Percentiles rank a stretch among this genome's conserved stretches.
These are phyloP conservation scores for Penicillium sp. DNA, from an alignment of 2,329 filamentous ascomycete genomes.

Conservation along the genomic window DNA sequence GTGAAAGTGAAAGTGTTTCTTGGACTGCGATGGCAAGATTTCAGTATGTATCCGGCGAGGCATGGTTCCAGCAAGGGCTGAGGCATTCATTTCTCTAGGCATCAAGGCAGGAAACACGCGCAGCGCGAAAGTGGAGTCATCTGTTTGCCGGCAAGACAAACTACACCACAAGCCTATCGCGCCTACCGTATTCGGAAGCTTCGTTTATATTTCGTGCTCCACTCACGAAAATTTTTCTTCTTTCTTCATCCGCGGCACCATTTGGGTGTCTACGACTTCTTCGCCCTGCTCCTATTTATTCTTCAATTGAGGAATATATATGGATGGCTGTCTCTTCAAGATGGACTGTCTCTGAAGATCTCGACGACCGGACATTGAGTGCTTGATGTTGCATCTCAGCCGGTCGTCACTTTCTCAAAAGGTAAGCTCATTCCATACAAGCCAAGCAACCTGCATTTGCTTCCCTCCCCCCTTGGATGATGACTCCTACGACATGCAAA, in stretches of 20 bases:
- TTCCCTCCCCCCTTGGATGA: slow-evolving; percentile 42
- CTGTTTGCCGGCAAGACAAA: slow-evolving; percentile 10
- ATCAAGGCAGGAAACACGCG: not conserved
- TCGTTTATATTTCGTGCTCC: slow-evolving; percentile 14
- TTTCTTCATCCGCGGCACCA: not conserved
- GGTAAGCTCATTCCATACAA: slow-evolving; percentile 30
- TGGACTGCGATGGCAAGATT: too few relatives aligned
- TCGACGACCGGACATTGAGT: not conserved
- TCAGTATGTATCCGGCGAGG: too few relatives aligned
- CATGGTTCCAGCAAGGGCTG: too few relatives aligned
- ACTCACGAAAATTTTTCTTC: slow-evolving; percentile 16
- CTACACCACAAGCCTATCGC: slow-evolving; percentile 6
- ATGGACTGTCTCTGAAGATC: not conserved
- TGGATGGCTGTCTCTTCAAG: not conserved
- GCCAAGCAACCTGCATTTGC: slow-evolving; percentile 8
- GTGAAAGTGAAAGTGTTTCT: too few relatives aligned
- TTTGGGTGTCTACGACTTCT: slow-evolving; percentile 5
- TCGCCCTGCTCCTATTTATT: slow-evolving; percentile 1
- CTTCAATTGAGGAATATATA: not conserved
- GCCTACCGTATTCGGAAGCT: slow-evolving; percentile 7
- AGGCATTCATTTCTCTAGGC: not conserved
- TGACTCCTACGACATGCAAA: slow-evolving; percentile 58
- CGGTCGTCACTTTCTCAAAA: slow-evolving; percentile 30
- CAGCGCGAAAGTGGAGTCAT: not conserved
- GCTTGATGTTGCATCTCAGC: slow-evolving; percentile 8